Conservation (phyloP, 805 yeast species). For the Candida alai region DNA sequence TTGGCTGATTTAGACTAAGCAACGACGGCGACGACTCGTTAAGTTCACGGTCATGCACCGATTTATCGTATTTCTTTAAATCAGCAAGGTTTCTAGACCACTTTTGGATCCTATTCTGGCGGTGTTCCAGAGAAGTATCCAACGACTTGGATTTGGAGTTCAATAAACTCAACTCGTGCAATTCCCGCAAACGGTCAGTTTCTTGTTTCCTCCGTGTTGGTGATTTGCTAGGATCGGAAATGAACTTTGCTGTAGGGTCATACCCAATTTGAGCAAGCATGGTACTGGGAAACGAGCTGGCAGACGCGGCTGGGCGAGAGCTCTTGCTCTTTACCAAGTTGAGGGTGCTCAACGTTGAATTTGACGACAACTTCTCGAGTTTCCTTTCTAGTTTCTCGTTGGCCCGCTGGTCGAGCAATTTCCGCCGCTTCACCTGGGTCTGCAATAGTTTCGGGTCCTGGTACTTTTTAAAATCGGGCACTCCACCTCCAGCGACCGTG, state of each 20-base stretch:
- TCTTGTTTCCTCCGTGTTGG: conserved; percentile 11
- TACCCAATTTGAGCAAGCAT: conserved; percentile 45
- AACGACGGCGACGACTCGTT: not conserved
- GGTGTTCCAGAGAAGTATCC: conserved; percentile 15
- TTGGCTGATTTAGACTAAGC: not conserved
- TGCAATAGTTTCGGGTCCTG: conserved; percentile 44
- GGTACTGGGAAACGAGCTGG: conserved; percentile 25
- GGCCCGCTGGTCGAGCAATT: conserved; percentile 23
- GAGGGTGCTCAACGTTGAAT: conserved; percentile 6
- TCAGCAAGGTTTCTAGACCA: conserved; percentile 21
- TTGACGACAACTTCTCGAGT: conserved; percentile 14
- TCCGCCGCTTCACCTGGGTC: conserved; percentile 35
- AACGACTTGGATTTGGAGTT: conserved; percentile 16
- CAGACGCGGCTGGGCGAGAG: not conserved
- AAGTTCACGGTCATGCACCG: not conserved
- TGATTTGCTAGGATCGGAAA: conserved; percentile 6
- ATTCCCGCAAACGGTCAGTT: conserved; percentile 15
- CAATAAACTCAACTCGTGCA: conserved; percentile 19
- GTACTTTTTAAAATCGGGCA: conserved; percentile 39
- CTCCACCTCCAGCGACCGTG: conserved; percentile 13
- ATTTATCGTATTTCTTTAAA: conserved; percentile 15
- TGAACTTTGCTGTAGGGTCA: conserved; percentile 40
- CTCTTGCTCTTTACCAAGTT: conserved; percentile 2
- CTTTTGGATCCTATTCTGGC: conserved; percentile 15
- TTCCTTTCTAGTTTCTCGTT: conserved; percentile 37